Evolutionary conservation across 2,329 filamentous ascomycete species (phyloP), one percentile per base, ranked within the genome.

Genomic region (Aspergillus phoenicis): DNA sequence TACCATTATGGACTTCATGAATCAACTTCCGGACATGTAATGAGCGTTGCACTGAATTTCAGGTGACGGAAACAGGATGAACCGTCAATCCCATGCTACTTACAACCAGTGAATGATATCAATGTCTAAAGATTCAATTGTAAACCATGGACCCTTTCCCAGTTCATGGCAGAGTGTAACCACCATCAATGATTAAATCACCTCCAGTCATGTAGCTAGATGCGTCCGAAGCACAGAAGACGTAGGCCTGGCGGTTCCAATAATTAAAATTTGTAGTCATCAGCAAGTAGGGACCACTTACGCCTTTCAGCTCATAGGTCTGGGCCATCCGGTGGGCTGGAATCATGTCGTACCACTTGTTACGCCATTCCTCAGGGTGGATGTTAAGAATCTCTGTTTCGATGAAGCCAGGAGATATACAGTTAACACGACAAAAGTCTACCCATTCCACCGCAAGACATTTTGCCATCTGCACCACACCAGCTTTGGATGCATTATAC

Each of bases 161-260:
- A 20, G 20, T 39, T 13, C 47, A 74, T 22, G 70, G 72, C 7
- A 73, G 55, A 5, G 77, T 80, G 61, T 82, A 82, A 2, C 80
- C 80, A 24, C 80, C 81, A 59, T 82, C 81, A 57, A 83, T 77
- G 24, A 83, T 69, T 15, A 82, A 65, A 57, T 83, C 77, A 2
- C 80, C 74, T 30, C 80, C 81, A 7, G 80, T 82, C 74, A 81
- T 82, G 59, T 82, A 83, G 48, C 76, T 79, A 48, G 77, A 81
- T 1, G 81, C 80, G 70, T 82, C 78, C 11, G 75, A 78, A 8
- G 81, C 80, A 24, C 78, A 73, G 62, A 80, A 65, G 3, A 65
- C 57, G 41, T 65, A 65, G 2, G 58, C 64, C 64, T 64, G 20
- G 20, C 20, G 20, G 20, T 20, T 20, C 11, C 1, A 17, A 33